Base-by-base conservation (phyloP, 257 asterid genomes). In the Lantana camara region DNA sequence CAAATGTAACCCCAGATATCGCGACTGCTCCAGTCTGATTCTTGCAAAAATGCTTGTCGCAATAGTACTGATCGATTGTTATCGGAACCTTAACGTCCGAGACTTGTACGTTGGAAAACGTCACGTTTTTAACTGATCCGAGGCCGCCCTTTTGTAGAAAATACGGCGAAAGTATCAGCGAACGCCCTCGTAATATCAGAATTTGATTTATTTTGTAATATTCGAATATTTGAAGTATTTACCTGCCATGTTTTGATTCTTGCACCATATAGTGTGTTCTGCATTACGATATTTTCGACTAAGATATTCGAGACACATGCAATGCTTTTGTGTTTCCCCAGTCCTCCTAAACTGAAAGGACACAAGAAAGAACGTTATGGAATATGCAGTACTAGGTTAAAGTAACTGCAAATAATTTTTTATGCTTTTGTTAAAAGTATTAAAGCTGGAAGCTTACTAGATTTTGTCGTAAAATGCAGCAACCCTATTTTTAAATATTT, bases 221-320 rank as follows among this genome's bases (percentile, higher is more conserved):
- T 2, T 27, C 5, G 32, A 27, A 2, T 27, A 2, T 27, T 27
- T 27, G 32, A 44, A 44, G 2, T 44, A 44, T 10, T 30, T 54
- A 83, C 96, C 95, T 90, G 96, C 97, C 97, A 90, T 41, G 97
- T 90, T 72, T 90, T 90, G 78, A 90, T 90, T 73, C 97, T 75
- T 47, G 90, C 92, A 21, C 97, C 97, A 20, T 90, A 90, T 20
- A 83, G 65, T 4, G 95, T 90, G 50, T 72, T 79, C 55, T 72
- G 72, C 87, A 90, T 63, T 51, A 67, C 17, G 64, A 87, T 71
- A 53, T 77, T 79, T 38, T 87, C 92, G 12, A 90, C 82, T 21
- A 75, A 37, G 20, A 90, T 75, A 71, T 90, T 73, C 6, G 97
- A 87, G 9, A 87, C 96, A 55, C 97, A 90, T 3, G 97, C 97